Evolutionary conservation across 768 basidiomycete genomes (phyloP), one percentile per base, ranked within the genome.

Genomic region (Lactifluus rugatus): DNA sequence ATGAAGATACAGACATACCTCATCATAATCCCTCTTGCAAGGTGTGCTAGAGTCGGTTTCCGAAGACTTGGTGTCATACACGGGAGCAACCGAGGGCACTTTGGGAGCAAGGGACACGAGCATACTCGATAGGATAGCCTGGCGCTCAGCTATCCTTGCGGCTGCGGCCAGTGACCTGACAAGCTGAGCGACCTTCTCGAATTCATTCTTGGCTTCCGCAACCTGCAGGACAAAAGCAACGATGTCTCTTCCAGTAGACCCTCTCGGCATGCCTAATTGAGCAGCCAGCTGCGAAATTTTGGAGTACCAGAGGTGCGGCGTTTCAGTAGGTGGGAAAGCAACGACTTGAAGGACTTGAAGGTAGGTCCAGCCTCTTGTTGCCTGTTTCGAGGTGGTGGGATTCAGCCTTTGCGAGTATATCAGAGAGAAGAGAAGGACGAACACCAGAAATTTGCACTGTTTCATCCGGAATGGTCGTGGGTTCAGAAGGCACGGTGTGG

Each of bases 331-430:
- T 23, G 53, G 53, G 32, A 54, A 46, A 14, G 44, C 53, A 16
- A 44, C 32, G 7, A 19, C 14, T 23, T 53, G 41, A n/a, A 53
- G 41, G 0, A 47, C n/a, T 26, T 48, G 46, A n/a, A 47, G 52
- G 31, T 58, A 58, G 39, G 46, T 48, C 57, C 57, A 58, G 46
- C 57, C 57, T 19, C 14, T 28, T 4, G 39, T 31, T 25, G 23
- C 25, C 58, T 59, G 19, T 41, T 48, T 52, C 7, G 6, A 36
- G 11, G 11, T 2, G 8, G 8, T 2, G 1, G 1, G 21, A 13
- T 44, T 44, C 21, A 11, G 23, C 8, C 9, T 9, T 14, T 13
- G n/a, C n/a, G 8, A 2, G 28, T 6, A 23, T 17, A 3, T 17
- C 9, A 32, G 21, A 14, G 17, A 13, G 26, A 16, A 8, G 19